A percentile compares a stretch with the other conserved stretches of the same genome.
Evolutionary conservation across 2,329 filamentous ascomycete genomes (phyloP).

Genomic region (Trichoderma aggressivum): DNA sequence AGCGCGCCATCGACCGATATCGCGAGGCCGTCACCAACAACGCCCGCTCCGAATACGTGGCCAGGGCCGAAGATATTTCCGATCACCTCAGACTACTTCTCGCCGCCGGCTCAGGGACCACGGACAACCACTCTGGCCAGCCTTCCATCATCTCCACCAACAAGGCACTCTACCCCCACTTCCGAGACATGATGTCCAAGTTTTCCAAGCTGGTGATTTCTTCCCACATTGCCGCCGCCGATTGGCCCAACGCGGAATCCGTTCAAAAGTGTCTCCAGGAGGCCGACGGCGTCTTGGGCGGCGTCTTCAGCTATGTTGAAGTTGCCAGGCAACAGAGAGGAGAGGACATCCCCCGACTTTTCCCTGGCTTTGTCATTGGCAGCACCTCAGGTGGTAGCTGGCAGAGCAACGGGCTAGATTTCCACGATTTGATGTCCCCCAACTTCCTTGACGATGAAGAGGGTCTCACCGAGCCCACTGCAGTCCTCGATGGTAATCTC

Average conservation of each 20-base stretch:
- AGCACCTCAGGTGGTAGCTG: constrained; percentile 83
- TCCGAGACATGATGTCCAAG: constrained; percentile 98
- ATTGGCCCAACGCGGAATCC: constrained; percentile 92
- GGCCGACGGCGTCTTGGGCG: constrained; percentile 91
- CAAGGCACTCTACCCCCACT: constrained; percentile 94
- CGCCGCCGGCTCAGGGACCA: constrained; percentile 94
- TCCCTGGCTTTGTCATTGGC: constrained; percentile 88
- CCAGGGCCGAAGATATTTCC: constrained; percentile 94
- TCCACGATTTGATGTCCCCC: constrained; percentile 69
- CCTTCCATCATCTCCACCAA: constrained; percentile 99
- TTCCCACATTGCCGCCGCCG: constrained; percentile 93
- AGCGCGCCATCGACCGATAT: constrained; percentile 82
- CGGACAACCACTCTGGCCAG: constrained; percentile 97
- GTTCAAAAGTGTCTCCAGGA: constrained; percentile 94
- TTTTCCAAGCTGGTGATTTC: constrained; percentile 99
- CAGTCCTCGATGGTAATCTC: constrained; percentile 70
- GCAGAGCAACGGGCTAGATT: constrained; percentile 67
- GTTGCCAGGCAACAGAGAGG: constrained; percentile 90
- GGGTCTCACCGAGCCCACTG: constrained; percentile 64
- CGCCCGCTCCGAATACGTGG: constrained; percentile 85
- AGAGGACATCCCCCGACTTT: constrained; percentile 86
- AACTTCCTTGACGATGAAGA: constrained; percentile 87
- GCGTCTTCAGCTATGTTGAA: constrained; percentile 94
- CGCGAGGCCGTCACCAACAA: constrained; percentile 82
- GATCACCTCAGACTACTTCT: constrained; percentile 90